Evolutionary conservation across 345 rosid species (phyloP).

Genomic region (Conringia planisiliqua): DNA sequence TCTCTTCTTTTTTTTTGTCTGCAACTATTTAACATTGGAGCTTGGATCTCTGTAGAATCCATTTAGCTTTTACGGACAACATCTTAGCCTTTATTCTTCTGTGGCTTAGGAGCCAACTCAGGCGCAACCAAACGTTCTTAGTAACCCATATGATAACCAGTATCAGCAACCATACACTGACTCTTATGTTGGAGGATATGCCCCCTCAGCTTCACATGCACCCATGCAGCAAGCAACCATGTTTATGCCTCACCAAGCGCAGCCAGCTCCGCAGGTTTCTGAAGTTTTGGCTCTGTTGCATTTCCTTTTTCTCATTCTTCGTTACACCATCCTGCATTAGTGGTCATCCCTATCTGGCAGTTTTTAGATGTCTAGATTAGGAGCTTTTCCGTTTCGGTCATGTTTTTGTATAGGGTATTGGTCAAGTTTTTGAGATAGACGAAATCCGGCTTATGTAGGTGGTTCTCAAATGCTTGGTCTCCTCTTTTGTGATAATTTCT

Average conservation of each 20-base stretch:
- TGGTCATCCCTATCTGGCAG: conserved; percentile 4
- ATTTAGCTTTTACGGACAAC: not conserved
- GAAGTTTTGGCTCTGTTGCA: conserved; percentile 14
- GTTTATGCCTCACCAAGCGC: conserved; percentile 68
- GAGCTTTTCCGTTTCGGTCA: not conserved
- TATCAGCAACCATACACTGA: conserved; percentile 53
- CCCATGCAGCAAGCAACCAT: conserved; percentile 48
- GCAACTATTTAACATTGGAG: conserved; percentile 1
- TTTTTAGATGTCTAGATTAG: conserved; percentile 24
- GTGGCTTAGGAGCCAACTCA: conserved; percentile 25
- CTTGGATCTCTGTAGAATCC: conserved; percentile 9
- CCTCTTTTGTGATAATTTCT: no score
- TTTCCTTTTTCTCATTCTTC: not conserved
- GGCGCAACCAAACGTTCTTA: conserved; percentile 44
- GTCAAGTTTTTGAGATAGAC: conserved; percentile 6
- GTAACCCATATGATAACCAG: conserved; percentile 53
- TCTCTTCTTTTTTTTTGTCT: not conserved
- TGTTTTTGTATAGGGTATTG: conserved; percentile 1
- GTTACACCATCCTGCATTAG: conserved; percentile 4
- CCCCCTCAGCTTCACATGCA: conserved; percentile 42
- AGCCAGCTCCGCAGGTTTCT: conserved; percentile 63
- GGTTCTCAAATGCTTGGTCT: not conserved
- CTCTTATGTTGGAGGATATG: conserved; percentile 51
- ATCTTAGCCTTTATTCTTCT: conserved; percentile 30
- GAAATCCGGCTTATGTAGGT: not conserved